Conservation (phyloP, 805 yeast species). For the Jamesozyma jinghongensis region DNA sequence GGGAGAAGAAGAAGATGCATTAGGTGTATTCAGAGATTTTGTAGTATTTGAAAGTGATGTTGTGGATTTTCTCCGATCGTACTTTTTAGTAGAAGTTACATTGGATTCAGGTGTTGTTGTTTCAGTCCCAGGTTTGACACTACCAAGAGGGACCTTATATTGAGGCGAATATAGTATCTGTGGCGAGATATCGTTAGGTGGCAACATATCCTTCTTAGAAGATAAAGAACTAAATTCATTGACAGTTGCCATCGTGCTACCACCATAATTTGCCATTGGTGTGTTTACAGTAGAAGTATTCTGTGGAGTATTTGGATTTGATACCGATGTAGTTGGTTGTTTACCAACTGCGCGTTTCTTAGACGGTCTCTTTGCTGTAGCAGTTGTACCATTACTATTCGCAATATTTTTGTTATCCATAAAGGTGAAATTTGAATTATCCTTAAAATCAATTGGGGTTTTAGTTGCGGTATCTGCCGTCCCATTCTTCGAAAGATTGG, state of each 20-base stretch:
- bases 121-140: not conserved
- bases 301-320: not conserved
- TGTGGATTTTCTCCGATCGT: conserved; percentile 6
- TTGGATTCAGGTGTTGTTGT: not conserved
- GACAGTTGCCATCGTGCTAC: not conserved
- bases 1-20: not conserved
- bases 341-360: conserved; percentile 1
- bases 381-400: not conserved
- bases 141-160: not conserved
- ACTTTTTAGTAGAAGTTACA: not conserved
- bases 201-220: conserved; percentile 5
- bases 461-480: not conserved
- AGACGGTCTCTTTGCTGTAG: not conserved
- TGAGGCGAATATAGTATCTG: conserved; percentile 5
- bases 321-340: not conserved
- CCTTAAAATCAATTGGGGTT: conserved; percentile 2
- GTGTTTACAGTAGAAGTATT: too few relatives aligned
- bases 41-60: not conserved
- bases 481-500: not conserved
- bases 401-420: conserved; percentile 1
- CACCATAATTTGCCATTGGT: too few relatives aligned
- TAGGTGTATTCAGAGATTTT: not conserved
- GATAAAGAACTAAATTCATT: not conserved
- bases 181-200: conserved; percentile 6
- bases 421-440: conserved; percentile 2